Evolutionary conservation across 495 filamentous ascomycete genomes (phyloP).

Genomic region (Thozetella sp.): DNA sequence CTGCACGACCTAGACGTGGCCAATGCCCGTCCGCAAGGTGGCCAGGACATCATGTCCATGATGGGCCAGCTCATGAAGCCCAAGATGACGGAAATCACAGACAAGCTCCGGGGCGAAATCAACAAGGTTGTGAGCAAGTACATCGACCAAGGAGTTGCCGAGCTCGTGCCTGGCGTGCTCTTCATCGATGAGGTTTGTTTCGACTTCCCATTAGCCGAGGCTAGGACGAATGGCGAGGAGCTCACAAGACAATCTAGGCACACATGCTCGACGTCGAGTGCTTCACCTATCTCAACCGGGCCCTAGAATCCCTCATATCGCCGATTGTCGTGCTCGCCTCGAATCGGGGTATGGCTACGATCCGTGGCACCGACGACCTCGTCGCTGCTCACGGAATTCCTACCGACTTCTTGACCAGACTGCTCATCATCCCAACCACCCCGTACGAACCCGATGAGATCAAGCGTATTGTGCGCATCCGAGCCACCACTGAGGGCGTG

Average conservation of each 20-base stretch:
- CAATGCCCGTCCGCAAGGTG: conserved; percentile 91
- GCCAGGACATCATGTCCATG: conserved; percentile 99
- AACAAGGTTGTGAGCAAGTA: conserved; percentile 99
- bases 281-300: conserved; percentile 98
- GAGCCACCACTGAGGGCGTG: conserved; percentile 79
- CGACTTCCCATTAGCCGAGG: not conserved
- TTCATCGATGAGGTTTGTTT: conserved; percentile 93
- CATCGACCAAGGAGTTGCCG: conserved; percentile 97
- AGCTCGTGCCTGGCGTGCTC: conserved; percentile 93
- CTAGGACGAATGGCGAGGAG: not conserved
- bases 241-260: conserved; percentile 57
- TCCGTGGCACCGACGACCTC: conserved; percentile 82
- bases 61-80: conserved; percentile 99
- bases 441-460: conserved; percentile 85
- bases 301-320: conserved; percentile 88
- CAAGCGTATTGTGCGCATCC: conserved; percentile 81
- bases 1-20: conserved; percentile 96
- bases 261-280: conserved; percentile 99
- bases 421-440: conserved; percentile 93
- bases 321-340: conserved; percentile 97
- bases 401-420: conserved; percentile 85
- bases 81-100: conserved; percentile 97
- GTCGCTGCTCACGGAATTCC: conserved; percentile 91
- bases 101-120: conserved; percentile 93
- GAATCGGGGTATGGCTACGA: conserved; percentile 88